A percentile compares a stretch with the other conserved stretches of the same genome.
phyloP scores from a whole-genome alignment of 495 filamentous ascomycete species.

The Penicillium argentinense region DNA sequence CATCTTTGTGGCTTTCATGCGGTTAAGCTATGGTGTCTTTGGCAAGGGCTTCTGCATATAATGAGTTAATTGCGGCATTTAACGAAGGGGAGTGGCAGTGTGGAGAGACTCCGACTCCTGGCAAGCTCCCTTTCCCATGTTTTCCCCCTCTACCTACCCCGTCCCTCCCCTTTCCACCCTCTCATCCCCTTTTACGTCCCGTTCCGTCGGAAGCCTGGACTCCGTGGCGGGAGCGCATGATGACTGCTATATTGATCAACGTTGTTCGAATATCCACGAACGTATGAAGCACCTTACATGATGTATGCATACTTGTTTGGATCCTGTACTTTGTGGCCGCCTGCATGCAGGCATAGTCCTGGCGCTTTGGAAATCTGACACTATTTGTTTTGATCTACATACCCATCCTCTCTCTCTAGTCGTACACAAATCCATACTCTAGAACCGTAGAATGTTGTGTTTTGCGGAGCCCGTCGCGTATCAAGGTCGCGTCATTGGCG shows the following conservation, averaged over 20 bases:
- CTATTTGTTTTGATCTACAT: background rate
- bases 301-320: constrained; percentile 40
- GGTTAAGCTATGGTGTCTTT: constrained; percentile 7
- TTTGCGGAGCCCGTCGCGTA: background rate
- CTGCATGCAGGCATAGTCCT: constrained; percentile 12
- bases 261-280: constrained; percentile 31
- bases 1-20: constrained; percentile 7
- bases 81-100: no score
- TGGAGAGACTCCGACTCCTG: constrained; percentile 2
- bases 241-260: constrained; percentile 20
- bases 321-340: constrained; percentile 20
- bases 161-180: background rate
- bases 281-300: constrained; percentile 36
- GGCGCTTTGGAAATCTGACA: constrained; percentile 13
- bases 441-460: background rate
- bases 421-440: background rate
- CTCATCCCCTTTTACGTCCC: constrained; percentile 22
- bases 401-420: background rate
- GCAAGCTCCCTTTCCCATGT: background rate
- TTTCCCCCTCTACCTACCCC: background rate
- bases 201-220: constrained; percentile 9
- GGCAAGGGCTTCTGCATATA: constrained; percentile 20
- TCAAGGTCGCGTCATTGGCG: background rate
- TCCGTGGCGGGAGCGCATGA: constrained; percentile 19
- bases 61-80: constrained; percentile 20